Evolutionary conservation across 148 eudicot genomes (phyloP), one percentile per base, ranked within the genome.

Genomic region (Rheum nobile): DNA sequence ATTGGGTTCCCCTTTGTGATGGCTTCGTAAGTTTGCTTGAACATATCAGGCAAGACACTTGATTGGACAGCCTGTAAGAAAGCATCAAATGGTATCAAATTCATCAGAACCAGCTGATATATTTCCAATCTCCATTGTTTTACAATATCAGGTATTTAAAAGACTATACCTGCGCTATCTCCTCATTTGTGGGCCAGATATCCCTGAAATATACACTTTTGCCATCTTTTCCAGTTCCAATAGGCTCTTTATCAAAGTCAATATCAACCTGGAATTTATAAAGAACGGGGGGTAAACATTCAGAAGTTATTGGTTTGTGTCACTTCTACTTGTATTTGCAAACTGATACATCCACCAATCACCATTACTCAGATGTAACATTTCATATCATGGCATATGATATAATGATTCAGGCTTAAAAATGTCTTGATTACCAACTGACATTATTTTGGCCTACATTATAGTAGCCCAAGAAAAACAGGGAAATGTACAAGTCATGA

Each of bases 171-270:
- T 93, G 80, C 21, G 97, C 91, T 59, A 93, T 83, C 88, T 93
- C 98, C 72, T 83, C 92, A 82, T 81, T 88, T 76, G 84, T 86
- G 54, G 98, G 97, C 95, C 97, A 93, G 72, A 93, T 88, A 74
- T 93, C 97, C 79, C 71, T 88, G 78, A 91, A 91, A 82, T 84
- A 91, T 14, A 93, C 90, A 77, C 83, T 86, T 80, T 86, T 86
- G 2, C 98, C 97, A 78, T 93, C 95, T 82, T 88, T 93, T 74
- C 92, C 88, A 24, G 87, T 86, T 74, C 98, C 98, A 82, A 93
- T 86, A 6, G 98, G 98, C 80, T 93, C 97, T 79, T 88, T 93
- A 72, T 91, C 95, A 37, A 93, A 93, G 82, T 93, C 98, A 52
- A 93, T 93, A 79, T 93, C 86, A 80, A 93, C 98, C 97, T 93